phyloP scores from a whole-genome alignment of 2,329 filamentous ascomycete genomes.

The Cadophora sp. region DNA sequence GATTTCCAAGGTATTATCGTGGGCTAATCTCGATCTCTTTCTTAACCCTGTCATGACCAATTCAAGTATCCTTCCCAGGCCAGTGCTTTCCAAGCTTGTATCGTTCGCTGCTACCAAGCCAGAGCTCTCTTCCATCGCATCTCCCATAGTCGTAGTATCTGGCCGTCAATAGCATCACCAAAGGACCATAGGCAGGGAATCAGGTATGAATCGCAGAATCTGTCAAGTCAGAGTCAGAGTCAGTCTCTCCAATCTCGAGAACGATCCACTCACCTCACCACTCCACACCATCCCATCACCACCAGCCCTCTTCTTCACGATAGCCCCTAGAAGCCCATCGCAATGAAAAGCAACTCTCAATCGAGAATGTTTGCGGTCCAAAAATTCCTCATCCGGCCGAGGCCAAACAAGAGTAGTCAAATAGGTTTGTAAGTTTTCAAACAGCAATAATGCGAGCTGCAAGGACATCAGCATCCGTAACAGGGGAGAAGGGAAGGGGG shows the following conservation, averaged over 20 bases:
- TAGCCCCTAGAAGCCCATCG: constrained; percentile 52
- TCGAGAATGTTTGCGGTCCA: constrained; percentile 57
- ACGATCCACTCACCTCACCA: neutral
- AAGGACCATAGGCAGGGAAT: neutral
- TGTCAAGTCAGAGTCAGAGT: neutral
- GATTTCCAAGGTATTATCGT: no score
- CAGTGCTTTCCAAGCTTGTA: no score
- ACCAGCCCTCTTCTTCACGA: constrained; percentile 54
- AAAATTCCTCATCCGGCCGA: constrained; percentile 81
- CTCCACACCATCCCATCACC: constrained; percentile 33
- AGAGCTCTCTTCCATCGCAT: no score
- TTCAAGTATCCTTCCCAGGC: no score
- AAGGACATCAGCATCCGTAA: no score
- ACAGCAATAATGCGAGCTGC: constrained; percentile 89
- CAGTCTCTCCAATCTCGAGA: neutral
- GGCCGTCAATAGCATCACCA: neutral
- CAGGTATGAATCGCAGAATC: neutral
- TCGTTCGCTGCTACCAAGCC: no score
- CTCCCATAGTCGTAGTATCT: neutral
- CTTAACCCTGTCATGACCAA: no score
- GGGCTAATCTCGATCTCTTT: no score
- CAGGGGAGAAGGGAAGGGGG: no score
- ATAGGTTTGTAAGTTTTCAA: constrained; percentile 51
- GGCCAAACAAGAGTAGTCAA: constrained; percentile 77
- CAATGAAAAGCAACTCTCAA: constrained; percentile 55